These are phyloP conservation scores for Marasmius tenuissimus DNA, from an alignment of 1,284 basidiomycete species.

Conservation along the genomic window DNA sequence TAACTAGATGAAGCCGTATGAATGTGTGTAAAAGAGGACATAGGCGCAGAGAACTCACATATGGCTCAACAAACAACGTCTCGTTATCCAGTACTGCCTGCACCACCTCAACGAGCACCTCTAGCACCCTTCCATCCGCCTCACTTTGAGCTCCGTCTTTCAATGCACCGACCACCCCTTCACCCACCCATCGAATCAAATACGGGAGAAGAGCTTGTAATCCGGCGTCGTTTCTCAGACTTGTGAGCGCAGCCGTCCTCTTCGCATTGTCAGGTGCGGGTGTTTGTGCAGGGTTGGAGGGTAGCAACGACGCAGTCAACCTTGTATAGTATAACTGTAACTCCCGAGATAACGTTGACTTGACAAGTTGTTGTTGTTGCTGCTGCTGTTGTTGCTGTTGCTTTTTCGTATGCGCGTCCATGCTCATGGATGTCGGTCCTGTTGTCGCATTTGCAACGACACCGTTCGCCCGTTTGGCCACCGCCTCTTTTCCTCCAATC, in stretches of 20 bases:
- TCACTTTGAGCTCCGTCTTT: conserved; percentile 62
- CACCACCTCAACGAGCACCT: conserved; percentile 81
- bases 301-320: conserved; percentile 83
- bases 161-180: conserved; percentile 75
- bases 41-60: conserved; percentile 58
- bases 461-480: neutral
- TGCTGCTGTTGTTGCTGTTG: conserved; percentile 45
- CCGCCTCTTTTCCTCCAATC: conserved; percentile 29
- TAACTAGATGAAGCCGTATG: conserved; percentile 52
- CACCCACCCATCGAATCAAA: conserved; percentile 92
- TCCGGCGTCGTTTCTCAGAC: conserved; percentile 87
- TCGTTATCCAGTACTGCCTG: conserved; percentile 82
- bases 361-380: conserved; percentile 72
- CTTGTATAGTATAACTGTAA: conserved; percentile 95
- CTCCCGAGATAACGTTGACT: conserved; percentile 92
- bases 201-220: conserved; percentile 95
- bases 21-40: no score
- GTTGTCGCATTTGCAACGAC: neutral
- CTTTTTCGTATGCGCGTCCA: conserved; percentile 26
- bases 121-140: conserved; percentile 65
- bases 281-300: conserved; percentile 42
- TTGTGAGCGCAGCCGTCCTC: conserved; percentile 86
- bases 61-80: conserved; percentile 94
- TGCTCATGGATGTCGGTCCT: neutral
- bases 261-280: conserved; percentile 57